Evolutionary conservation across 164 flowering plant genomes (phyloP).

Genomic region (Chimonanthus salicifolius): DNA sequence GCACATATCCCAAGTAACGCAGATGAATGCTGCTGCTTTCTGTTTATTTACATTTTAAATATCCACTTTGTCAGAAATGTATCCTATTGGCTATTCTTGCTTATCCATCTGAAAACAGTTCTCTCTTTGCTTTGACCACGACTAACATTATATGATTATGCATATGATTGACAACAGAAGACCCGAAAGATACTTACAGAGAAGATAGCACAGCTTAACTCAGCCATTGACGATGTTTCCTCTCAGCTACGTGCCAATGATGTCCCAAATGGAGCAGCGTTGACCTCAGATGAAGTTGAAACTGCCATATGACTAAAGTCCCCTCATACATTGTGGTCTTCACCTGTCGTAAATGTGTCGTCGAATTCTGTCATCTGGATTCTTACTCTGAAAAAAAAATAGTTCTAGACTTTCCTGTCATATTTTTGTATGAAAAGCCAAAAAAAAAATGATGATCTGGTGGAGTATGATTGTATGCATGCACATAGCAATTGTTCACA

Average conservation of each 20-base stretch:
- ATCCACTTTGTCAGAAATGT: no score
- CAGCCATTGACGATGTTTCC: conserved; percentile 82
- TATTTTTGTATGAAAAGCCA: no score
- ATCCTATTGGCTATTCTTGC: no score
- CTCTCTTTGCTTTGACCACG: background rate
- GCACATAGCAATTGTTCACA: no score
- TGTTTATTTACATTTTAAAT: no score
- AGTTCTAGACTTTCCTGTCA: no score
- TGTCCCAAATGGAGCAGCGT: conserved; percentile 41
- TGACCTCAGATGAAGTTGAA: conserved; percentile 52
- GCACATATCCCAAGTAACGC: no score
- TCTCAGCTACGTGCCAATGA: conserved; percentile 60
- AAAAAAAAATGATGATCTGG: no score
- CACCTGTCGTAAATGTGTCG: background rate
- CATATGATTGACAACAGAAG: conserved; percentile 47
- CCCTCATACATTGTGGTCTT: background rate
- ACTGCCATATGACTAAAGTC: conserved; percentile 27
- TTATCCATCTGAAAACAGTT: no score
- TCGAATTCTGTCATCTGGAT: background rate
- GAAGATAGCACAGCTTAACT: conserved; percentile 82
- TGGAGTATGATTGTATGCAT: no score
- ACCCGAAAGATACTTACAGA: conserved; percentile 58
- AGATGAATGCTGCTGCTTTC: no score
- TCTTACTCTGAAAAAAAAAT: background rate
- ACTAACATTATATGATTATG: conserved; percentile 7